These are phyloP conservation scores for Pleurotus sapidus DNA, from an alignment of 768 basidiomycete genomes.

Conservation along the genomic window DNA sequence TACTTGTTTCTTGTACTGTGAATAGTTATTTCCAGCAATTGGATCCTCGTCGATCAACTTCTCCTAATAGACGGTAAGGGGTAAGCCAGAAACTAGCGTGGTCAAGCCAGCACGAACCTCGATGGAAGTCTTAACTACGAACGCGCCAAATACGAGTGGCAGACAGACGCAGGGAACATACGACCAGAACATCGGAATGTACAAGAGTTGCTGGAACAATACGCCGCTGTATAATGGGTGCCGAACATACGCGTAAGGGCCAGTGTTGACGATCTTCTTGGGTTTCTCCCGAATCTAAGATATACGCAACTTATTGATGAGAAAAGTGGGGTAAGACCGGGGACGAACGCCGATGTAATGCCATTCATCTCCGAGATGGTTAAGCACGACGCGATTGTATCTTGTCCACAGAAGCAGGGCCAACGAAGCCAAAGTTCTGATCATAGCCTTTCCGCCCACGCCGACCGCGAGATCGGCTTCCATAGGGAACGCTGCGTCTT, in stretches of 20 bases:
- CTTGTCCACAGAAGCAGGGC: conserved; percentile 17
- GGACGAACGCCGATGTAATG: conserved; percentile 28
- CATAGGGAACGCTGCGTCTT: conserved; percentile 19
- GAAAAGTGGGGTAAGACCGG: background rate
- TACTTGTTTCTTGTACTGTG: conserved; percentile 24
- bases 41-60: conserved; percentile 22
- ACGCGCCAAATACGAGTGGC: conserved; percentile 17
- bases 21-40: conserved; percentile 21
- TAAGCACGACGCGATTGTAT: conserved; percentile 10
- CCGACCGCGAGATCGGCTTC: conserved; percentile 12
- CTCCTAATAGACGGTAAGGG: conserved; percentile 17
- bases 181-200: conserved; percentile 29
- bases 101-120: conserved; percentile 20
- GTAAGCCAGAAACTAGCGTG: background rate
- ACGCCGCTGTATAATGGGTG: conserved; percentile 29
- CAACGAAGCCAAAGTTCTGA: conserved; percentile 24
- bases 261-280: conserved; percentile 19
- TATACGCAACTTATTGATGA: background rate
- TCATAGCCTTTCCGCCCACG: conserved; percentile 19
- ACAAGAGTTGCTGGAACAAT: conserved; percentile 20
- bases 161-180: conserved; percentile 28
- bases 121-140: conserved; percentile 29
- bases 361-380: conserved; percentile 23
- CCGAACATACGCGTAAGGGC: conserved; percentile 33
- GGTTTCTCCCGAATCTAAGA: conserved; percentile 22